phyloP scores from a whole-genome alignment of 352 stramenopile species.

The Phytophthora parvispora region DNA sequence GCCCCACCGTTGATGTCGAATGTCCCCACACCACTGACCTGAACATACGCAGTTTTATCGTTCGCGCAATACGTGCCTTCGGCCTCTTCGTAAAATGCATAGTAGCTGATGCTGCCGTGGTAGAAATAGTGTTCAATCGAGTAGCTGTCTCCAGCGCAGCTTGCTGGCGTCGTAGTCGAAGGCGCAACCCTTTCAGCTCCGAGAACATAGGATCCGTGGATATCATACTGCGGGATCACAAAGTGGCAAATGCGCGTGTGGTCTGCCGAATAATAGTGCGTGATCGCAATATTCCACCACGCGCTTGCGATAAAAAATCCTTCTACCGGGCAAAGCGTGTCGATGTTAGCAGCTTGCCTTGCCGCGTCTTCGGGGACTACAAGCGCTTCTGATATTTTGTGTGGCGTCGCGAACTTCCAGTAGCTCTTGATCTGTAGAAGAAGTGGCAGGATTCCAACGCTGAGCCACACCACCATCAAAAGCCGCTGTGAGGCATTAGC shows the following conservation, averaged over 20 bases:
- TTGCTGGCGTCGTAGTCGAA: background rate
- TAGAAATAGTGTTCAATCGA: conserved; percentile 27
- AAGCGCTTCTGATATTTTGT: conserved; percentile 4
- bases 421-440: conserved; percentile 11
- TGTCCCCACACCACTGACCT: conserved; percentile 11
- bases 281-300: conserved; percentile 27
- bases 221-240: conserved; percentile 23
- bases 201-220: conserved; percentile 15
- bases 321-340: conserved; percentile 4
- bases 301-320: conserved; percentile 17
- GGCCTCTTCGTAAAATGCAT: conserved; percentile 25
- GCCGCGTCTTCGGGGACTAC: background rate
- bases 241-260: conserved; percentile 14
- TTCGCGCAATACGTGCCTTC: background rate
- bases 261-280: background rate
- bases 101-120: conserved; percentile 23
- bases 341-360: background rate
- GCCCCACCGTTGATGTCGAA: conserved; percentile 15
- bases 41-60: conserved; percentile 20
- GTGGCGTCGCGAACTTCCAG: conserved; percentile 10
- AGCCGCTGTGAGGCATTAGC: background rate
- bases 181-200: background rate
- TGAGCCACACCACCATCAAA: conserved; percentile 2
- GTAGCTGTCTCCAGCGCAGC: conserved; percentile 5
- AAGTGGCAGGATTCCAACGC: conserved; percentile 6